phyloP scores from a whole-genome alignment of 345 rosid species.

The Adansonia digitata region DNA sequence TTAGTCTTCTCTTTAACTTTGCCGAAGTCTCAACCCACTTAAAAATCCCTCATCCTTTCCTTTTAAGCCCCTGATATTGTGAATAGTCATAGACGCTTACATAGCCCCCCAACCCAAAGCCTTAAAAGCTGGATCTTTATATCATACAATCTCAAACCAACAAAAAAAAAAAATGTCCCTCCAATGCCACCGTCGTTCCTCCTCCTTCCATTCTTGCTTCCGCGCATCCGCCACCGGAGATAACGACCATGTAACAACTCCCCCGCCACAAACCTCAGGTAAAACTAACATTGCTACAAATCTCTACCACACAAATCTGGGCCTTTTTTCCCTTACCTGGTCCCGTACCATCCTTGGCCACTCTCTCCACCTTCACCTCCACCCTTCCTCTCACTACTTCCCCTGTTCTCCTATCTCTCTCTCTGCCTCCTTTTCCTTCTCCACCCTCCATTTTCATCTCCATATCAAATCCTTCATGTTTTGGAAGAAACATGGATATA shows the following conservation, averaged over 20 bases:
- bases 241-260: constrained; percentile 19
- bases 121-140: too few species aligned
- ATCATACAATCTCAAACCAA: too few species aligned
- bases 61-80: too few species aligned
- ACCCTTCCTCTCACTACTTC: constrained; percentile 33
- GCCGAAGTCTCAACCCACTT: too few species aligned
- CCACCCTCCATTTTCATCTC: constrained; percentile 61
- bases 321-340: constrained; percentile 85
- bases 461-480: constrained; percentile 63
- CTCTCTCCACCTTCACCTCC: constrained; percentile 68
- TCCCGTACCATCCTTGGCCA: constrained; percentile 69
- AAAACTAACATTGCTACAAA: constrained; percentile 58
- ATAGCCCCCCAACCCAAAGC: too few species aligned
- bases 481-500: constrained; percentile 81
- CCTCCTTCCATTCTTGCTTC: too few species aligned
- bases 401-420: constrained; percentile 33
- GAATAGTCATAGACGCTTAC: too few species aligned
- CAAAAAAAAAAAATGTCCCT: too few species aligned
- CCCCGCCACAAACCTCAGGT: constrained; percentile 27
- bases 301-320: constrained; percentile 69
- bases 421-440: constrained; percentile 40
- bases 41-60: too few species aligned
- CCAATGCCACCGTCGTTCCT: too few species aligned
- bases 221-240: neutral
- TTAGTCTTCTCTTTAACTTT: too few species aligned